Percentiles rank a stretch among this genome's conserved stretches.
phyloP scores from a whole-genome alignment of 2,329 filamentous ascomycete genomes.

The Fusarium pseudocircinatum region DNA sequence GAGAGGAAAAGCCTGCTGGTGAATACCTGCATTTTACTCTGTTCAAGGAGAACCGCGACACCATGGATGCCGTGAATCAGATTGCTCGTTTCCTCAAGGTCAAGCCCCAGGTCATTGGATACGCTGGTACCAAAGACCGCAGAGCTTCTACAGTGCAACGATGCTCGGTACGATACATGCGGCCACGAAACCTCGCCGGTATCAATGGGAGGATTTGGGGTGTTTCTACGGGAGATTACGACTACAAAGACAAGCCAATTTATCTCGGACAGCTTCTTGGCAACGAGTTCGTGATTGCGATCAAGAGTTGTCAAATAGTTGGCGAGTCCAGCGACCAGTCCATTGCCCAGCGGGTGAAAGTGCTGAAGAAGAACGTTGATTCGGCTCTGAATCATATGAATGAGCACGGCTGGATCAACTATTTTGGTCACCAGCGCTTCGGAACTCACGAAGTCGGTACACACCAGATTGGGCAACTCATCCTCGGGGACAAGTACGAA shows the following conservation, averaged over 20 bases:
- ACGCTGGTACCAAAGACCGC: constrained; percentile 89
- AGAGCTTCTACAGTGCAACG: constrained; percentile 87
- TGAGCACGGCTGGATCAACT: constrained; percentile 90
- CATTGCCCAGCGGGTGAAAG: constrained; percentile 44
- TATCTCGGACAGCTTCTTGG: constrained; percentile 85
- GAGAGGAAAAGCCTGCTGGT: constrained; percentile 58
- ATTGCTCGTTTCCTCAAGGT: constrained; percentile 78
- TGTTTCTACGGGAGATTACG: constrained; percentile 80
- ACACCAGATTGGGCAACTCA: constrained; percentile 83
- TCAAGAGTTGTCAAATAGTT: constrained; percentile 81
- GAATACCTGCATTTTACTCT: constrained; percentile 90
- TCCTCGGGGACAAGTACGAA: constrained; percentile 83
- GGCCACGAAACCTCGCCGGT: constrained; percentile 67
- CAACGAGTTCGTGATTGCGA: constrained; percentile 92
- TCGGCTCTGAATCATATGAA: constrained; percentile 73
- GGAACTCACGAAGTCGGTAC: constrained; percentile 89
- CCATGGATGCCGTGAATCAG: constrained; percentile 87
- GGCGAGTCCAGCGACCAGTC: constrained; percentile 46
- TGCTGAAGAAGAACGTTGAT: constrained; percentile 55
- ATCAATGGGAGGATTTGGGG: constrained; percentile 72
- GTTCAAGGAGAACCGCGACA: constrained; percentile 97
- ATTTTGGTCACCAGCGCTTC: constrained; percentile 97
- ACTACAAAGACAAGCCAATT: constrained; percentile 76
- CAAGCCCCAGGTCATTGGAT: constrained; percentile 77
- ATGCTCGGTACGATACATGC: constrained; percentile 69